Evolutionary conservation across 73 alveolate genomes (phyloP).

Genomic region (Urostyla sp.): DNA sequence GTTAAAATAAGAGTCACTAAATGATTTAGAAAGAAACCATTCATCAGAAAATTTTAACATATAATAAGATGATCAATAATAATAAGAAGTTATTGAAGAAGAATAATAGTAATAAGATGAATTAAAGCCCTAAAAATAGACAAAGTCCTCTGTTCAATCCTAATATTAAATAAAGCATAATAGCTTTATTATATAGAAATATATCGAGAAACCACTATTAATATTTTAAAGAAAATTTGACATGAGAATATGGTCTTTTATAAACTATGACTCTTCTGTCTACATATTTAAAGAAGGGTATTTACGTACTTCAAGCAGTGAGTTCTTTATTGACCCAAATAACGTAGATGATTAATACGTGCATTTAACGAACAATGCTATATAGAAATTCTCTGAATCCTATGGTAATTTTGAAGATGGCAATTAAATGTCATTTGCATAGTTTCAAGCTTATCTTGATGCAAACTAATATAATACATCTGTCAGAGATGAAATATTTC

Average conservation of each 20-base stretch:
- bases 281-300: conserved; percentile 67
- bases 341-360: conserved; percentile 74
- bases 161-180: conserved; percentile 45
- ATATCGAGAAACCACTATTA: conserved; percentile 66
- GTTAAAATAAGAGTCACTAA: no score
- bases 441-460: conserved; percentile 68
- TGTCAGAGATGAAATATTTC: conserved; percentile 40
- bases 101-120: no score
- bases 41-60: no score
- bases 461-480: neutral
- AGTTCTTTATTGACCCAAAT: conserved; percentile 43
- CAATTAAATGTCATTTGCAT: conserved; percentile 78
- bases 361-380: conserved; percentile 90
- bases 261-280: conserved; percentile 50
- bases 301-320: conserved; percentile 58
- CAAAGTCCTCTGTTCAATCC: neutral
- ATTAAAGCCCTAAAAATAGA: no score
- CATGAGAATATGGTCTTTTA: conserved; percentile 68
- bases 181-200: conserved; percentile 73
- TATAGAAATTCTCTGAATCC: conserved; percentile 70
- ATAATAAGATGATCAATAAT: no score
- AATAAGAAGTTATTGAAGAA: no score
- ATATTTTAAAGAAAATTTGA: conserved; percentile 63
- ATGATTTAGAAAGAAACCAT: no score
- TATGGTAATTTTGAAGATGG: conserved; percentile 92